Evolutionary conservation across 441 rosid genomes (phyloP).

Genomic region (Capsella rubella): DNA sequence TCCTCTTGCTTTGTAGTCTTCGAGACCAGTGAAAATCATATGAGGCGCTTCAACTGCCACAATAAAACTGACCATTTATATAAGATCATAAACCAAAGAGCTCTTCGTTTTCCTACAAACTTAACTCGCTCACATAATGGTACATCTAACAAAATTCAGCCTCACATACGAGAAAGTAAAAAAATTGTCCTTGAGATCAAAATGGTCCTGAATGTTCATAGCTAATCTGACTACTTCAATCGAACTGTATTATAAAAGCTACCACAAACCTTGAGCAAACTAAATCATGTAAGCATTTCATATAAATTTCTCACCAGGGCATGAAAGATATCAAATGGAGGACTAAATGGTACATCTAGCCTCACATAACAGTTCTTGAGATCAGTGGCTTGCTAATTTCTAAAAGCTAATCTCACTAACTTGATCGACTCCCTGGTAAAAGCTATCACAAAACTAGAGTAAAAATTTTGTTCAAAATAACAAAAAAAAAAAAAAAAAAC

Average conservation of each 20-base stretch:
- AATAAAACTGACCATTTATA: constrained; percentile 9
- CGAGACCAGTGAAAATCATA: constrained; percentile 89
- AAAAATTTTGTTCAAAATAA: no score
- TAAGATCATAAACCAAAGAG: neutral
- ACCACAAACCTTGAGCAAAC: neutral
- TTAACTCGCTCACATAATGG: neutral
- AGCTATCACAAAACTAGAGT: constrained; percentile 20
- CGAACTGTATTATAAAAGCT: neutral
- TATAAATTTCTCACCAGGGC: no score
- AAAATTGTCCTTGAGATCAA: neutral
- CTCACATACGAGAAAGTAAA: neutral
- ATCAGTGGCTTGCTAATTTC: neutral
- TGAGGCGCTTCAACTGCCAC: constrained; percentile 87
- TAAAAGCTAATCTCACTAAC: neutral
- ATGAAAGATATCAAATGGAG: no score
- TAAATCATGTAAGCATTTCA: no score
- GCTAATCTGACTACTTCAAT: neutral
- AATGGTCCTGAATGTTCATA: neutral
- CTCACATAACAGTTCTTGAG: neutral
- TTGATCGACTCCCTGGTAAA: neutral
- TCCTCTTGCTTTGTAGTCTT: constrained; percentile 97
- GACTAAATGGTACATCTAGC: constrained; percentile 17
- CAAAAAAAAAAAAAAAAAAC: no score
- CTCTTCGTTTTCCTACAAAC: neutral
- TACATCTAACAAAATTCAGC: constrained; percentile 22